Percentiles rank a stretch among this genome's conserved stretches.
These are phyloP conservation scores for Teunomyces pallodes DNA, from an alignment of 805 yeast species.

Conservation along the genomic window DNA sequence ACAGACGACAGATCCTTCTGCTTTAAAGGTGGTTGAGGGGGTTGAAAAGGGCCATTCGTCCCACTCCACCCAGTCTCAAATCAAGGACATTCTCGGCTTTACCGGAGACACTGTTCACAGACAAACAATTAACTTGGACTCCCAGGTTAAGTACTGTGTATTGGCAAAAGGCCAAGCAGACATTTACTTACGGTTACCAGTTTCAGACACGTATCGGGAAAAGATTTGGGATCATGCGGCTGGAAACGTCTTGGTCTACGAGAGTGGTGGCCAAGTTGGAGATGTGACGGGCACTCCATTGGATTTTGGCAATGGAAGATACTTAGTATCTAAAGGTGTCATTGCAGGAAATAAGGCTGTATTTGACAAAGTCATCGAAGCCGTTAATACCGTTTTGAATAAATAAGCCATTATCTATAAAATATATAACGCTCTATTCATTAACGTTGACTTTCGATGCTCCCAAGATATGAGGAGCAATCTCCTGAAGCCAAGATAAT, in stretches of 20 bases:
- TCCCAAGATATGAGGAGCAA: conserved; percentile 65
- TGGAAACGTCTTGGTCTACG: conserved; percentile 80
- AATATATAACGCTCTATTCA: conserved; percentile 11
- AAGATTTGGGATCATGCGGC: conserved; percentile 99
- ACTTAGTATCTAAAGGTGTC: conserved; percentile 83
- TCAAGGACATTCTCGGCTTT: conserved; percentile 57
- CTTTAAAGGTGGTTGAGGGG: conserved; percentile 79
- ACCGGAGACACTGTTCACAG: conserved; percentile 51
- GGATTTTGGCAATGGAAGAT: conserved; percentile 84
- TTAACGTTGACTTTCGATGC: conserved; percentile 31
- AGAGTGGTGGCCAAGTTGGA: conserved; percentile 89
- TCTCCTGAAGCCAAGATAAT: conserved; percentile 80
- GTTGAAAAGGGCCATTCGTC: conserved; percentile 95
- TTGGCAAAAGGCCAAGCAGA: conserved; percentile 91
- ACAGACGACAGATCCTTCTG: conserved; percentile 41
- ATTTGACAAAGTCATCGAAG: conserved; percentile 48
- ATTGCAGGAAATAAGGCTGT: conserved; percentile 67
- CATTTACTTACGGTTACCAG: conserved; percentile 85
- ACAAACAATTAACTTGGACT: conserved; percentile 77
- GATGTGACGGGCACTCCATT: conserved; percentile 75
- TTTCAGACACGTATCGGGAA: conserved; percentile 71
- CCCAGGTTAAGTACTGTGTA: conserved; percentile 94
- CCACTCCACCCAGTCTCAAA: conserved; percentile 76
- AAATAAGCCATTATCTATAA: neutral
- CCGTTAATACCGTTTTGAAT: conserved; percentile 36